These are phyloP conservation scores for Uromyces viciae-fabae DNA, from an alignment of 1,284 basidiomycete genomes.

Conservation along the genomic window DNA sequence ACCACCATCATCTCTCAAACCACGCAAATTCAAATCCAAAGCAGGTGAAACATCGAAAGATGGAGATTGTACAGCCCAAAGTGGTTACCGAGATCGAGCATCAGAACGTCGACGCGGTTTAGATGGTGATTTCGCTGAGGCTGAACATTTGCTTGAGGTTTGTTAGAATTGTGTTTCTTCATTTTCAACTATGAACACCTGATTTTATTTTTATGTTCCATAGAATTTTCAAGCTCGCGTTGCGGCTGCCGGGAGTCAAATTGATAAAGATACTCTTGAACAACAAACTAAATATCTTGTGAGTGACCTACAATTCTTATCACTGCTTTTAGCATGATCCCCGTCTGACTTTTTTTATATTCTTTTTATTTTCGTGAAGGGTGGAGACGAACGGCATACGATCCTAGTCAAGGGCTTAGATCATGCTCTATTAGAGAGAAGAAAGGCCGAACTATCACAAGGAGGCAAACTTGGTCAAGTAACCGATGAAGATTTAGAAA, in stretches of 20 bases:
- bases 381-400: slow-evolving; percentile 45
- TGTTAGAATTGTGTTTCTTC: background rate
- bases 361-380: slow-evolving; percentile 7
- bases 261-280: slow-evolving; percentile 41
- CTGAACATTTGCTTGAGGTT: slow-evolving; percentile 42
- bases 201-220: background rate
- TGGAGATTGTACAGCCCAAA: background rate
- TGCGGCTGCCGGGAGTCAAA: slow-evolving; percentile 34
- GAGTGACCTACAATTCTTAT: background rate
- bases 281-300: slow-evolving; percentile 46
- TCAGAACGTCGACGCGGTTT: slow-evolving; percentile 37
- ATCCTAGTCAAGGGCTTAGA: slow-evolving; percentile 45
- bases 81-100: slow-evolving; percentile 43
- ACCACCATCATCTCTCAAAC: slow-evolving; percentile 31
- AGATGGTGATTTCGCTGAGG: slow-evolving; percentile 44
- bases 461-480: slow-evolving; percentile 30
- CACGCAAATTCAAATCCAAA: slow-evolving; percentile 35
- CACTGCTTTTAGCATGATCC: background rate
- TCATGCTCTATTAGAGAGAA: slow-evolving; percentile 43
- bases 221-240: slow-evolving; percentile 46
- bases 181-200: background rate
- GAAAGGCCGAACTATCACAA: slow-evolving; percentile 37
- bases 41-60: background rate
- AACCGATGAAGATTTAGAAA: slow-evolving; percentile 41
- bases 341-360: too few relatives aligned